phyloP scores from a whole-genome alignment of 805 yeast species.

The Jamesozyma piceae region DNA sequence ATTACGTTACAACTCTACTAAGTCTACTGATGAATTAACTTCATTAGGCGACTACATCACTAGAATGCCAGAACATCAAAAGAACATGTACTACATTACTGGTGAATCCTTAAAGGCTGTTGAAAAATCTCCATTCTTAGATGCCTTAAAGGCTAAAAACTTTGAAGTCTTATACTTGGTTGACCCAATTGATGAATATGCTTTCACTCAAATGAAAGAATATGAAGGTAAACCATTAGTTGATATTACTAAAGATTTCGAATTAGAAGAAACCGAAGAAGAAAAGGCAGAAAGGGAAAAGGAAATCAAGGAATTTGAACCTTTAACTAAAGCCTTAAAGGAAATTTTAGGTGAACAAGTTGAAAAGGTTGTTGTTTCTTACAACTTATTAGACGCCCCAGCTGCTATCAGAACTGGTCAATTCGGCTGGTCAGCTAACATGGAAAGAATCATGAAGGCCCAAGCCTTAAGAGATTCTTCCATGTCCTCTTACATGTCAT shows the following conservation, averaged over 20 bases:
- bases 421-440: constrained; percentile 99
- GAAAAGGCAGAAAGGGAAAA: constrained; percentile 92
- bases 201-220: constrained; percentile 98
- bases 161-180: constrained; percentile 95
- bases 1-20: constrained; percentile 94
- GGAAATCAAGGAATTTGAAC: constrained; percentile 86
- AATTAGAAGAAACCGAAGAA: constrained; percentile 95
- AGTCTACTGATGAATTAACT: constrained; percentile 87
- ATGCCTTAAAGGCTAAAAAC: constrained; percentile 95
- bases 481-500: constrained; percentile 99
- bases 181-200: constrained; percentile 99
- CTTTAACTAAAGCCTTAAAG: constrained; percentile 90
- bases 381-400: constrained; percentile 95
- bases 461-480: constrained; percentile 98
- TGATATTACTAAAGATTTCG: constrained; percentile 98
- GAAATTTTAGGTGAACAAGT: constrained; percentile 97
- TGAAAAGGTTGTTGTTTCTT: constrained; percentile 97
- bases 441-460: constrained; percentile 99
- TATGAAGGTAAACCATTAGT: constrained; percentile 98
- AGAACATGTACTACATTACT: constrained; percentile 98
- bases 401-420: constrained; percentile 99
- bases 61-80: constrained; percentile 99
- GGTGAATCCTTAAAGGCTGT: constrained; percentile 98
- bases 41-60: constrained; percentile 95
- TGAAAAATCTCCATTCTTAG: constrained; percentile 98